Evolutionary conservation across 2,329 filamentous ascomycete genomes (phyloP), one percentile per base, ranked within the genome.

Genomic region (Colletotrichum echinochloae): DNA sequence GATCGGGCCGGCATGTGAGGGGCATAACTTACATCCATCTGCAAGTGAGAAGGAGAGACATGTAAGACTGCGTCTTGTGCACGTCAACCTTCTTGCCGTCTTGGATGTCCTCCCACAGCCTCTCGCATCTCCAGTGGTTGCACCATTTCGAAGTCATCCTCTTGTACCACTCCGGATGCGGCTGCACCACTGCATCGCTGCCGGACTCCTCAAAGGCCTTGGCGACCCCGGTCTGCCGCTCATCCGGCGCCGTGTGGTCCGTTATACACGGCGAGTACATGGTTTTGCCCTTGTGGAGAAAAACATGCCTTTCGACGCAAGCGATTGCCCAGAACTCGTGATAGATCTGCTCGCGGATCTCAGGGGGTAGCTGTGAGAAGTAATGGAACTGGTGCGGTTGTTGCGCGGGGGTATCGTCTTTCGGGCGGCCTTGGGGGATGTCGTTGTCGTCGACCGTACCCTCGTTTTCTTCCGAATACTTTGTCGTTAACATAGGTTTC

Each of bases 51-150:
- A 73, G 66, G 6, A 73, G 54, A 20, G 61, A 41, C 51, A 70
- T 59, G 57, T 65, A 73, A 8, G 56, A 59, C 16, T 62, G 64
- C 12, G 37, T 59, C 37, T 30, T 55, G 30, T 71, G 56, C 2
- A 26, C 37, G 11, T 60, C 69, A 1, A 63, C 12, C 49, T 57
- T 35, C 8, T n/a, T 28, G 5, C 60, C 54, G 30, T 65, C 61
- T 26, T 51, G 44, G 0, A 72, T 56, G 16, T 72, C 66, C 30
- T 74, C 60, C 62, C 68, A 71, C 5, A 71, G 18, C 35, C 54
- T n/a, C 11, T 73, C 65, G 48, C 73, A 74, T 9, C 56, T 64
- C 73, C 73, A 73, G 62, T 74, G 73, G n/a, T 74, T 74, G 41
- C 72, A 73, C 73, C 73, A 74, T 12, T 33, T 37, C 12, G 73